Evolutionary conservation across 2,329 filamentous ascomycete genomes (phyloP).

Genomic region (Scopulariopsis brevicaulis): DNA sequence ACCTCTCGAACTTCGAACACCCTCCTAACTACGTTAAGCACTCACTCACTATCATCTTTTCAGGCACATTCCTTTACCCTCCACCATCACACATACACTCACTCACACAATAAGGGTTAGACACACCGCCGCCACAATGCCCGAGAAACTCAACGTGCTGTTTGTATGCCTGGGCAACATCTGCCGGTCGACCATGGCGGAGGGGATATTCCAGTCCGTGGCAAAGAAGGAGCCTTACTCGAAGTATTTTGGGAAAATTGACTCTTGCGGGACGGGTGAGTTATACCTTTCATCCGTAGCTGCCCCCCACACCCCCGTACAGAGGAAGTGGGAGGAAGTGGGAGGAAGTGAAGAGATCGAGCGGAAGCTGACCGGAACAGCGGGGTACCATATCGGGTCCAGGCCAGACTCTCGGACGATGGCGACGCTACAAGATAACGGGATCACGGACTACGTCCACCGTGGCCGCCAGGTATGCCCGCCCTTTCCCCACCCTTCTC

Average conservation of each 20-base stretch:
- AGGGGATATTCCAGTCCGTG: conserved; percentile 77
- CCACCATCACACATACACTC: not conserved
- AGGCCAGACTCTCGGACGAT: conserved; percentile 69
- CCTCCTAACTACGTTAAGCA: no score
- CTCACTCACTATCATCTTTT: no score
- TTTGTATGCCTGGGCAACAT: conserved; percentile 98
- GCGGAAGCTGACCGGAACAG: conserved; percentile 21
- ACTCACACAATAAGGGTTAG: not conserved
- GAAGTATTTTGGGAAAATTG: conserved; percentile 53
- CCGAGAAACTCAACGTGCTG: conserved; percentile 53
- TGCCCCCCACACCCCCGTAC: not conserved
- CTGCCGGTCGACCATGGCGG: conserved; percentile 88
- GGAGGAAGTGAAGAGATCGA: not conserved
- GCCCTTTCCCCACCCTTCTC: not conserved
- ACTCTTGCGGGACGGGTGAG: conserved; percentile 75
- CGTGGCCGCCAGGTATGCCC: conserved; percentile 57
- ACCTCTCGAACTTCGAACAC: no score
- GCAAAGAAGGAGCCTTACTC: conserved; percentile 48
- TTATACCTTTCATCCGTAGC: not conserved
- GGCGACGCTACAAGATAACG: conserved; percentile 60
- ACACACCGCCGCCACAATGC: not conserved
- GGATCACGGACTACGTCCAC: conserved; percentile 69
- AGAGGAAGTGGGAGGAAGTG: not conserved
- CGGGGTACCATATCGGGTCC: conserved; percentile 71
- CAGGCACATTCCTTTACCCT: no score